These are phyloP conservation scores for Serpula lacrymans DNA, from an alignment of 768 basidiomycete genomes.

Conservation along the genomic window DNA sequence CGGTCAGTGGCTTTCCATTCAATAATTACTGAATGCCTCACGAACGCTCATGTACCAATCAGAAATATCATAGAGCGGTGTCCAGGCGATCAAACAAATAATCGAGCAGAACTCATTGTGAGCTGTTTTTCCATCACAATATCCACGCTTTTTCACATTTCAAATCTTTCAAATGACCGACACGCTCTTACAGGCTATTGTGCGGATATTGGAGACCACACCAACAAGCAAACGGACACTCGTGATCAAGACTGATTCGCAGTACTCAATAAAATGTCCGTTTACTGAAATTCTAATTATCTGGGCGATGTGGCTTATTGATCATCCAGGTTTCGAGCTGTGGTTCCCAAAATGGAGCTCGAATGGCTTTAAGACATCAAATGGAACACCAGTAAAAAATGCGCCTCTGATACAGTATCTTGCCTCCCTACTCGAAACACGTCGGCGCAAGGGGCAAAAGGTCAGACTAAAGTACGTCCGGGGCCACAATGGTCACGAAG, in stretches of 20 bases:
- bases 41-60: too few species aligned
- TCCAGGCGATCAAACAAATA: slow-evolving; percentile 83
- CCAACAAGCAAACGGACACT: slow-evolving; percentile 54
- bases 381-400: slow-evolving; percentile 68
- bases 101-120: slow-evolving; percentile 85
- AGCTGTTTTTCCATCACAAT: slow-evolving; percentile 21
- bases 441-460: slow-evolving; percentile 47
- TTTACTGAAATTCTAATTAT: slow-evolving; percentile 6
- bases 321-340: slow-evolving; percentile 52
- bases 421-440: slow-evolving; percentile 53
- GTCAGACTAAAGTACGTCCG: slow-evolving; percentile 70
- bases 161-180: slow-evolving; percentile 1
- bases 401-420: slow-evolving; percentile 67
- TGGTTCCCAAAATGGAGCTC: slow-evolving; percentile 71
- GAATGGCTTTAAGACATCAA: slow-evolving; percentile 46
- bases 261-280: slow-evolving; percentile 78
- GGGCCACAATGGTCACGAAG: slow-evolving; percentile 72
- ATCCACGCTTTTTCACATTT: slow-evolving; percentile 1
- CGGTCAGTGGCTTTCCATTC: slow-evolving; percentile 37
- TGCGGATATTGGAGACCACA: slow-evolving; percentile 73
- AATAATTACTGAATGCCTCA: not conserved
- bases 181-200: slow-evolving; percentile 60
- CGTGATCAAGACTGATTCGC: slow-evolving; percentile 81
- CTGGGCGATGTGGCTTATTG: slow-evolving; percentile 2
- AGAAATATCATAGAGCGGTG: slow-evolving; percentile 84